Conservation (phyloP, 345 rosid genomes). For the thale cress (Arabidopsis thaliana) region TAIR10.1 NC_003076.8:18463501-18464000, state of each 20-base stretch:
- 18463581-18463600: neutral
- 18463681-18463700: slow-evolving; percentile 99
- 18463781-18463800: neutral
- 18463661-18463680: slow-evolving; percentile 94
- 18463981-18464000: neutral
- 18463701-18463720: slow-evolving; percentile 55
- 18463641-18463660: slow-evolving; percentile 98
- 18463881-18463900: slow-evolving; percentile 3
- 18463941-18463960: slow-evolving; percentile 1
- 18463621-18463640: slow-evolving; percentile 99
- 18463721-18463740: neutral
- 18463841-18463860: slow-evolving; percentile 2
- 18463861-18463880: slow-evolving; percentile 9
- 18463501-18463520: neutral
- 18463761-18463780: neutral
- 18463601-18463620: slow-evolving; percentile 99
- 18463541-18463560: neutral
- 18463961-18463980: neutral
- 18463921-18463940: neutral
- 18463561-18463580: neutral
- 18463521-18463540: neutral
- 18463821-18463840: neutral
- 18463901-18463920: slow-evolving; percentile 1
- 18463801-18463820: neutral
- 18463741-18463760: slow-evolving; percentile 22